These are phyloP conservation scores for Benincasa hispida DNA, from an alignment of 306 rosid genomes.

Conservation along the genomic window DNA sequence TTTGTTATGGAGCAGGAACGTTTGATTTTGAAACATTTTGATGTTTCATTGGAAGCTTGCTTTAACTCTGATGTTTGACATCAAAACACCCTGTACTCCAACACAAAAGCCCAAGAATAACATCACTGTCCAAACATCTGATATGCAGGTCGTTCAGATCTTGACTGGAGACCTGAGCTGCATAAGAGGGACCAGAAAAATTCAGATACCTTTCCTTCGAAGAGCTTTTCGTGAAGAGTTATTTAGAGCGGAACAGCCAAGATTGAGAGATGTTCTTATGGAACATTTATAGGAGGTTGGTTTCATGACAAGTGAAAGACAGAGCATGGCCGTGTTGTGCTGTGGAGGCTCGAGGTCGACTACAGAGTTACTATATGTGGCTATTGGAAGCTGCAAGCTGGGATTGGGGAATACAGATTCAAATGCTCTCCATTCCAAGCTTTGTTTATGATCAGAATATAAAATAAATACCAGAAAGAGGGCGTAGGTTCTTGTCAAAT, in stretches of 20 bases:
- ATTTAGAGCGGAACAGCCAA: conserved; percentile 23
- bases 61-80: neutral
- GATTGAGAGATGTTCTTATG: conserved; percentile 7
- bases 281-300: neutral
- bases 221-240: conserved; percentile 51
- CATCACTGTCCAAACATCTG: neutral
- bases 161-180: conserved; percentile 62
- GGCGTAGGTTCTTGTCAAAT: no score
- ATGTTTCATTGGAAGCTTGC: neutral
- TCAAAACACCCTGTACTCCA: neutral
- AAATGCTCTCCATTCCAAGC: no score
- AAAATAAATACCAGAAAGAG: no score
- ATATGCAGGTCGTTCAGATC: conserved; percentile 60
- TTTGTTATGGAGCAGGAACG: neutral
- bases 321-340: neutral
- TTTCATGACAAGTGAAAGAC: neutral
- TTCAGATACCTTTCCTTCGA: conserved; percentile 36
- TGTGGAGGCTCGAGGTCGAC: neutral
- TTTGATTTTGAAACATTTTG: neutral
- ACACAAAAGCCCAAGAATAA: neutral
- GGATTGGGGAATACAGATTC: no score
- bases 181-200: conserved; percentile 59
- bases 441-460: no score
- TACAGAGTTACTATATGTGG: no score
- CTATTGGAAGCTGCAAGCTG: no score